These are phyloP conservation scores for Nidula microcarpa DNA, from an alignment of 768 basidiomycete species.

Conservation along the genomic window DNA sequence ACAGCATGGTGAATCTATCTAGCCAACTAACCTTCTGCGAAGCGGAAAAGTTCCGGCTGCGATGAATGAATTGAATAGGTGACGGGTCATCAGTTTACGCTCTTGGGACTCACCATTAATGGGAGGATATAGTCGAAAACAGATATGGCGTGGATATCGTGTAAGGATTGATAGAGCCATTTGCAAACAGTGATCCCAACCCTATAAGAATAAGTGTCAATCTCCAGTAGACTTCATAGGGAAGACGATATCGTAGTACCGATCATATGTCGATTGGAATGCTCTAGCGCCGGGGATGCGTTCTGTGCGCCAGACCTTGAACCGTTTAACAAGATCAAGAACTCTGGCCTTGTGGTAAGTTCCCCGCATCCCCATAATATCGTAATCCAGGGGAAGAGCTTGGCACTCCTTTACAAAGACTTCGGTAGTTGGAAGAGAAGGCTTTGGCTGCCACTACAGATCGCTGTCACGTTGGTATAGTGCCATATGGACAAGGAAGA, in stretches of 20 bases:
- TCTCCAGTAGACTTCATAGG: not conserved
- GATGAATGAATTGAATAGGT: constrained; percentile 5
- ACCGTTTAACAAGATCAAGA: constrained; percentile 53
- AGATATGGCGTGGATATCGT: constrained; percentile 73
- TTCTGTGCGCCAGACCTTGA: constrained; percentile 68
- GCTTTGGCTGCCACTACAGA: constrained; percentile 60
- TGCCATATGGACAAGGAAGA: not conserved
- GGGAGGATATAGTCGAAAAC: constrained; percentile 82
- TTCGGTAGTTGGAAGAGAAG: constrained; percentile 57
- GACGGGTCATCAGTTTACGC: not conserved
- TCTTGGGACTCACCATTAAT: constrained; percentile 52
- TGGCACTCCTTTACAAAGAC: constrained; percentile 69
- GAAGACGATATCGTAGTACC: constrained; percentile 31
- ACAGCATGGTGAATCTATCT: constrained; percentile 1
- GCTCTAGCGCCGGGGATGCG: constrained; percentile 74
- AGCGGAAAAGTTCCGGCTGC: constrained; percentile 72
- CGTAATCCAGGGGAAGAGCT: constrained; percentile 46
- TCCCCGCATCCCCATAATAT: constrained; percentile 75
- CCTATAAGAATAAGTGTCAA: constrained; percentile 23
- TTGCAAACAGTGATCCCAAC: constrained; percentile 68
- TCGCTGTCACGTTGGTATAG: not conserved
- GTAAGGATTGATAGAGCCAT: constrained; percentile 73
- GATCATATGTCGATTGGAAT: constrained; percentile 84
- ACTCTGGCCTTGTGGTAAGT: constrained; percentile 59
- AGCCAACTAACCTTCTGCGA: constrained; percentile 59